These are phyloP conservation scores for Lentinula sp. DNA, from an alignment of 768 basidiomycete species.

Conservation along the genomic window DNA sequence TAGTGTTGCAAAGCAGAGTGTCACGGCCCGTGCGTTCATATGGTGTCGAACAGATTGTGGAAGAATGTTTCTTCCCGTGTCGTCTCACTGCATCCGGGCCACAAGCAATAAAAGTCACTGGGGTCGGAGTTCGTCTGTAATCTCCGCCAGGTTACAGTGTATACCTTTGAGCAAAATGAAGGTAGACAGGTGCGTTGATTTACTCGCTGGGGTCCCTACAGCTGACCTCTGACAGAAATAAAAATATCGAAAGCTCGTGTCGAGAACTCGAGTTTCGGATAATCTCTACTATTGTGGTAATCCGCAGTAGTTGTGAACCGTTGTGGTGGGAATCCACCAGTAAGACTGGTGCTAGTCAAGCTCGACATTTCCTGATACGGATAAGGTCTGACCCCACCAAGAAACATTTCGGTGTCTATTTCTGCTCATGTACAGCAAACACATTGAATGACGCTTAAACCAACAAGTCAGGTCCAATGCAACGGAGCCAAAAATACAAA, in stretches of 20 bases:
- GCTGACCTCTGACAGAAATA: background rate
- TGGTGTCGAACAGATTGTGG: background rate
- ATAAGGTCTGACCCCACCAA: background rate
- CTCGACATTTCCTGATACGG: background rate
- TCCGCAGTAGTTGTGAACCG: background rate
- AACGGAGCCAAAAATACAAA: background rate
- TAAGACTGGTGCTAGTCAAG: background rate
- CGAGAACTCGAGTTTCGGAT: background rate
- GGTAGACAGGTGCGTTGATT: background rate
- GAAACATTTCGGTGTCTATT: background rate
- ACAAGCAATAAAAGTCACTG: background rate
- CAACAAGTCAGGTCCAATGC: background rate
- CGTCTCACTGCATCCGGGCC: background rate
- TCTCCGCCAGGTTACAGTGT: background rate
- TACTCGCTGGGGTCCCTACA: background rate
- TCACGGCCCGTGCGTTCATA: background rate
- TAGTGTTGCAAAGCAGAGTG: background rate
- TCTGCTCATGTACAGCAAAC: background rate
- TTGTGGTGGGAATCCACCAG: background rate
- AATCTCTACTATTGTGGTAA: background rate
- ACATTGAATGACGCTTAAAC: background rate
- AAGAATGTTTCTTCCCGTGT: background rate
- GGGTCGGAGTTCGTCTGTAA: background rate
- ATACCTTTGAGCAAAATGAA: background rate
- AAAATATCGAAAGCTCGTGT: background rate